These are phyloP conservation scores for Parasitella parasitica DNA, from an alignment of 371 early-diverging fungal genomes.

Conservation along the genomic window DNA sequence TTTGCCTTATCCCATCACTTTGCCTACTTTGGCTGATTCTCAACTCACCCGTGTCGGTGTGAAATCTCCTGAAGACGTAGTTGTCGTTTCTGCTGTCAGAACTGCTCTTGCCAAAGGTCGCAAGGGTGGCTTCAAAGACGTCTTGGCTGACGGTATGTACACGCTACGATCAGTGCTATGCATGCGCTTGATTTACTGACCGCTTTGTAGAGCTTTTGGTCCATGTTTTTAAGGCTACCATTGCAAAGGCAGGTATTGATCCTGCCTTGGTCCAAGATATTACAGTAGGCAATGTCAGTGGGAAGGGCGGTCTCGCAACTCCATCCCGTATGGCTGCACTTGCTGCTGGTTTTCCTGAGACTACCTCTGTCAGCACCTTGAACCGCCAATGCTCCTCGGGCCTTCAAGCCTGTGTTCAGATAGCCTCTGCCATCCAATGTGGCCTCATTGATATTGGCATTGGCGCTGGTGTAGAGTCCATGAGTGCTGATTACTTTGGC, in stretches of 20 bases:
- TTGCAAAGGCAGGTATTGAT: slow-evolving; percentile 84
- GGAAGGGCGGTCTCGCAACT: slow-evolving; percentile 93
- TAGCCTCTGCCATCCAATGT: slow-evolving; percentile 88
- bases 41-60: slow-evolving; percentile 49
- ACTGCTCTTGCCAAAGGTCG: slow-evolving; percentile 90
- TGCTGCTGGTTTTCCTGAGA: slow-evolving; percentile 92
- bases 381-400: slow-evolving; percentile 99
- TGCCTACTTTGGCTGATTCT: slow-evolving; percentile 24
- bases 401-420: slow-evolving; percentile 90
- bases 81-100: slow-evolving; percentile 86
- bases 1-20: slow-evolving; percentile 25
- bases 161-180: too few species aligned
- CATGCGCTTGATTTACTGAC: too few species aligned
- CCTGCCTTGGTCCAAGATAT: slow-evolving; percentile 92
- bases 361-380: slow-evolving; percentile 83
- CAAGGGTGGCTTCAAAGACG: slow-evolving; percentile 95
- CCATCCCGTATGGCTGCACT: slow-evolving; percentile 88
- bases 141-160: slow-evolving; percentile 72
- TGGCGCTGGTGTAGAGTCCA: slow-evolving; percentile 97
- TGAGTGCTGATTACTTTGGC: slow-evolving; percentile 82
- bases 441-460: slow-evolving; percentile 96
- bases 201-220: slow-evolving; percentile 79
- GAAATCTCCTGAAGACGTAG: slow-evolving; percentile 85
- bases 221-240: slow-evolving; percentile 78
- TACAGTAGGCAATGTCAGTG: slow-evolving; percentile 93